phyloP scores from a whole-genome alignment of 139 green algal genomes.

The Chlamydomonas eustigma region DNA sequence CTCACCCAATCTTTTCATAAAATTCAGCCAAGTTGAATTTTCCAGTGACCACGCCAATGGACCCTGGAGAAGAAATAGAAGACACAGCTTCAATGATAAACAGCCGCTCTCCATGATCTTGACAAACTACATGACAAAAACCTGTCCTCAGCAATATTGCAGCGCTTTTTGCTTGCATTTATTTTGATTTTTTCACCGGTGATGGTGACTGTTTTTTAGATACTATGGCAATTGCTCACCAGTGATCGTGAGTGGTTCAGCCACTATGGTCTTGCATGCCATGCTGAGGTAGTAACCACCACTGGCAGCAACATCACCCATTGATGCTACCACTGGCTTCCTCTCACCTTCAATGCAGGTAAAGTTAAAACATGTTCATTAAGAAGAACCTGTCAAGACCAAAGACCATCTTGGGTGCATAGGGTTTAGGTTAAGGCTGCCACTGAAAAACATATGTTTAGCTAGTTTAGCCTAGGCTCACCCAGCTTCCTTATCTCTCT shows the following conservation, averaged over 20 bases:
- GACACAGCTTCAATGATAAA: too few relatives aligned
- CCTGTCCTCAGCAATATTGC: too few relatives aligned
- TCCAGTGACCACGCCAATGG: slow-evolving; percentile 33
- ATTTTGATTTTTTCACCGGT: too few relatives aligned
- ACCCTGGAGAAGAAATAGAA: too few relatives aligned
- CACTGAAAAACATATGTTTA: slow-evolving; percentile 14
- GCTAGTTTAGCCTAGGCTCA: not conserved
- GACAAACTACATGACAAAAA: too few relatives aligned
- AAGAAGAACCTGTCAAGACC: not conserved
- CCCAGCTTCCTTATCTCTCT: slow-evolving; percentile 68
- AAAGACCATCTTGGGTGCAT: not conserved
- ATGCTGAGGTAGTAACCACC: slow-evolving; percentile 97
- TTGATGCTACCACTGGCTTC: slow-evolving; percentile 92
- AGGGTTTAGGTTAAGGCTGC: too few relatives aligned
- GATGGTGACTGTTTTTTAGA: too few relatives aligned
- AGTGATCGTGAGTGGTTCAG: slow-evolving; percentile 89
- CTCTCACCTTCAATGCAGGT: slow-evolving; percentile 39
- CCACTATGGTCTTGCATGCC: slow-evolving; percentile 63
- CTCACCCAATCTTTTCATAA: slow-evolving; percentile 63
- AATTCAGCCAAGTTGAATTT: slow-evolving; percentile 90
- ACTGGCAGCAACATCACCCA: slow-evolving; percentile 90
- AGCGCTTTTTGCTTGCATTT: too few relatives aligned
- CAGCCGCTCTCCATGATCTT: too few relatives aligned
- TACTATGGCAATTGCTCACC: too few relatives aligned
- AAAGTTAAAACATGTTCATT: not conserved